Evolutionary conservation across 257 asterid genomes (phyloP).

Genomic region (Eustoma russellianum): DNA sequence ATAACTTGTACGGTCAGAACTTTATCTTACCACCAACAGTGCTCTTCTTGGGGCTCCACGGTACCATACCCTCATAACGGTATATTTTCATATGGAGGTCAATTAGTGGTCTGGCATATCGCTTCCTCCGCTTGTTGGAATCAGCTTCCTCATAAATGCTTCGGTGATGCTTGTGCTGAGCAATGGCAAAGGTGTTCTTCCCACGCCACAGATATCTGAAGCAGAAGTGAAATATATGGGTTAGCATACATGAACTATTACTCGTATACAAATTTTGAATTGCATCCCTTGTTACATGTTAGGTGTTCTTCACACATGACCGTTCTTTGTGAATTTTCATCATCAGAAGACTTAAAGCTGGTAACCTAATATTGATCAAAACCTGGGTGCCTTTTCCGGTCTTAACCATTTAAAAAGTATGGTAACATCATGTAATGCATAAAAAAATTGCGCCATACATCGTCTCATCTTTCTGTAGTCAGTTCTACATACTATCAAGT

Average conservation of each 20-base stretch:
- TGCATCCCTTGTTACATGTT: not conserved
- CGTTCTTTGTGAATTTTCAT: too few relatives aligned
- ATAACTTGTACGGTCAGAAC: not conserved
- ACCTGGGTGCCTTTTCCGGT: too few relatives aligned
- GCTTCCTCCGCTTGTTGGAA: conserved; percentile 83
- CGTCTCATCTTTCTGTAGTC: too few relatives aligned
- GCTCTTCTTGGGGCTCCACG: conserved; percentile 61
- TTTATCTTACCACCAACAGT: conserved; percentile 53
- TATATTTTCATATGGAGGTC: conserved; percentile 89
- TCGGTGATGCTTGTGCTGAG: conserved; percentile 84
- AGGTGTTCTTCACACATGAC: not conserved
- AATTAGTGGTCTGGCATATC: conserved; percentile 94
- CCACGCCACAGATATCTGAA: conserved; percentile 90
- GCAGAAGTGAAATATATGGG: conserved; percentile 2
- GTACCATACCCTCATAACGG: conserved; percentile 75
- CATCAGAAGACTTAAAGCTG: too few relatives aligned
- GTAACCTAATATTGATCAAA: too few relatives aligned
- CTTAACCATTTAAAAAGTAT: too few relatives aligned
- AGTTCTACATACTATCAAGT: too few relatives aligned
- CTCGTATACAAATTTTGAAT: not conserved
- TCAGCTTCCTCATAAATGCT: conserved; percentile 85
- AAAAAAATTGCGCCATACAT: too few relatives aligned
- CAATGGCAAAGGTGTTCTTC: conserved; percentile 87
- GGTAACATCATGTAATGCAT: too few relatives aligned
- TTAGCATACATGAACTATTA: not conserved